Percentiles rank a stretch among this genome's conserved stretches.
phyloP scores from a whole-genome alignment of 805 yeast genomes.

The Saturnispora sanitii region DNA sequence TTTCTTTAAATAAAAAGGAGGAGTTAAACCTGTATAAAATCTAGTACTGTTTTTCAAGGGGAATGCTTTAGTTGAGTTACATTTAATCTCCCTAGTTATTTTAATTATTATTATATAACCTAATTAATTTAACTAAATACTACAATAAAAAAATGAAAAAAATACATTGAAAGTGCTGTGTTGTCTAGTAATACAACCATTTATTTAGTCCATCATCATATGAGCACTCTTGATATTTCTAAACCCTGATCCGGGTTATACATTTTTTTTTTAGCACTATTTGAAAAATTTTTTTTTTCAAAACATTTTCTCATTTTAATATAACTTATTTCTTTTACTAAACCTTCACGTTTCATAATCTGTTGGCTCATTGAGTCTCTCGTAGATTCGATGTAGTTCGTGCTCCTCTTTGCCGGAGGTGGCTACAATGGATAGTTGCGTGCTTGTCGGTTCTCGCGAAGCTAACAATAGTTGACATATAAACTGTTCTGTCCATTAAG shows the following conservation, averaged over 20 bases:
- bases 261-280: no score
- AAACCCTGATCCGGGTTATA: no score
- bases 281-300: background rate
- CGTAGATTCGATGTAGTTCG: constrained; percentile 10
- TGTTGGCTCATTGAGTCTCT: constrained; percentile 15
- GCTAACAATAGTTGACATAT: constrained; percentile 20
- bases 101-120: no score
- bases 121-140: no score
- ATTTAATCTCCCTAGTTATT: no score
- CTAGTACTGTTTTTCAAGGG: no score
- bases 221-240: no score
- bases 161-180: no score
- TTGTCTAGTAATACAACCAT: no score
- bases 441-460: constrained; percentile 31
- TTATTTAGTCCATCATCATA: no score
- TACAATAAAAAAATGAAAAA: no score
- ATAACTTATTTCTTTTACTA: constrained; percentile 17
- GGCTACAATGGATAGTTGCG: constrained; percentile 22
- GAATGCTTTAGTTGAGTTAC: no score
- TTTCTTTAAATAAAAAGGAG: constrained; percentile 43
- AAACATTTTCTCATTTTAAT: background rate
- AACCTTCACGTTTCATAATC: constrained; percentile 32
- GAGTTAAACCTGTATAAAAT: background rate
- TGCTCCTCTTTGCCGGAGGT: constrained; percentile 10
- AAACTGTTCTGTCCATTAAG: constrained; percentile 18